These are phyloP conservation scores for Extremus antarcticus DNA, from an alignment of 495 filamentous ascomycete species.

Conservation along the genomic window DNA sequence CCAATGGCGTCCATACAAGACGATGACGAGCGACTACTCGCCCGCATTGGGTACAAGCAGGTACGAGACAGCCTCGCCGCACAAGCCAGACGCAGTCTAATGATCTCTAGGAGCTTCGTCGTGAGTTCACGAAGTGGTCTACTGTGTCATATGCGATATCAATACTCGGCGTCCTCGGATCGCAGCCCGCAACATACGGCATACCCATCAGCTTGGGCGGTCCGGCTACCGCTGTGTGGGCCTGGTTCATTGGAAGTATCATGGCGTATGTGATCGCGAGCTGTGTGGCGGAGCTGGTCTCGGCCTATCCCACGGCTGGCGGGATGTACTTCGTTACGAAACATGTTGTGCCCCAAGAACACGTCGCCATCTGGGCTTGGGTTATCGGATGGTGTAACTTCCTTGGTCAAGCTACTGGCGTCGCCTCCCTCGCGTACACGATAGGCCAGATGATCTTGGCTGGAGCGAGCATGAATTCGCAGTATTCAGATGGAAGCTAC, in stretches of 20 bases:
- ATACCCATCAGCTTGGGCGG: conserved; percentile 54
- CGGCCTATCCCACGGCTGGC: conserved; percentile 42
- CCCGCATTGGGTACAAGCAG: conserved; percentile 59
- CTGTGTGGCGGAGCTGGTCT: conserved; percentile 47
- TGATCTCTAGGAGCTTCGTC: conserved; percentile 41
- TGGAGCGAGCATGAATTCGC: conserved; percentile 49
- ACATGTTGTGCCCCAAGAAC: conserved; percentile 33
- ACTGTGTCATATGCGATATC: conserved; percentile 67
- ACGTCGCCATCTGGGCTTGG: conserved; percentile 40
- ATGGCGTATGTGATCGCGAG: conserved; percentile 60
- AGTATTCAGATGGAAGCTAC: conserved; percentile 33
- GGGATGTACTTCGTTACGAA: conserved; percentile 42
- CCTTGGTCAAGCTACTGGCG: conserved; percentile 52
- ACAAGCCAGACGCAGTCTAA: neutral
- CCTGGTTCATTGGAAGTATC: conserved; percentile 56
- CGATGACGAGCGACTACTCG: conserved; percentile 54
- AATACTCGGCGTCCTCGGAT: conserved; percentile 58
- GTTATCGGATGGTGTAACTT: conserved; percentile 58
- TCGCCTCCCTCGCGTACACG: conserved; percentile 57
- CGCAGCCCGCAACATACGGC: conserved; percentile 58
- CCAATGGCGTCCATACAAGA: conserved; percentile 46
- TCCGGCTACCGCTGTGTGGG: conserved; percentile 61
- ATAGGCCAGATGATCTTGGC: conserved; percentile 58
- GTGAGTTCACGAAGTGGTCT: conserved; percentile 65
- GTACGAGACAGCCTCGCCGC: conserved; percentile 31